Evolutionary conservation across 192 early-diverging fungal genomes (phyloP), one percentile per base, ranked within the genome.

Genomic region (Neocallimastix lanati): DNA sequence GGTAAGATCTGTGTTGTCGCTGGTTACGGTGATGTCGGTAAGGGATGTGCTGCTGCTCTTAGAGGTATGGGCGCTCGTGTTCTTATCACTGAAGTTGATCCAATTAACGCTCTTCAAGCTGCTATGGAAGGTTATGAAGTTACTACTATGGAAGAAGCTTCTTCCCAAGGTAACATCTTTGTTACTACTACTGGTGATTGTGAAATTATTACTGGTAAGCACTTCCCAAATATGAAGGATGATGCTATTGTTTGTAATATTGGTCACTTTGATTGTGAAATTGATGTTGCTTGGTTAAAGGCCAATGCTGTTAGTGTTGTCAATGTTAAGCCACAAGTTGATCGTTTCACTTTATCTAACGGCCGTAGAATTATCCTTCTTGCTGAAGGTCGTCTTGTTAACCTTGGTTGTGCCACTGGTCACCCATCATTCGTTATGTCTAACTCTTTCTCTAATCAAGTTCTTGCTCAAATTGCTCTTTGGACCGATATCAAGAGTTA

Each of bases 351-450:
- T 82, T 88, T 99, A 86, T 87, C 92, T 86, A 92, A 85, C 84
- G 96, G 96, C 84, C 92, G 91, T 83, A 94, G 96, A 91, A 88
- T 99, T 86, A 96, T 99, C 86, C 93, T 99, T 81, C 91, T 99
- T 79, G 97, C 97, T 82, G 95, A 99, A 89, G 97, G 97, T 84
- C 95, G 97, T 88, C 91, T 99, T 82, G 97, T 99, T 88, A 99
- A 97, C 94, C 89, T 99, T 85, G 95, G 96, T 80, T 99, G 97
- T 90, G 96, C 95, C 84, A 98, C 96, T 81, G 97, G 97, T 78
- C 96, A 98, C 91, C 95, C 96, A 80, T 94, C 93, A 83, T 99
- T 99, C 84, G 97, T 99, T 91, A 99, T 99, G 97, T 96, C 95
- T 89, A 97, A 96, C 93, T 98, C 96, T 77, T 99, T 99, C 92